Evolutionary conservation across 352 stramenopile species (phyloP).

Genomic region (Paralagenidium karlingii): DNA sequence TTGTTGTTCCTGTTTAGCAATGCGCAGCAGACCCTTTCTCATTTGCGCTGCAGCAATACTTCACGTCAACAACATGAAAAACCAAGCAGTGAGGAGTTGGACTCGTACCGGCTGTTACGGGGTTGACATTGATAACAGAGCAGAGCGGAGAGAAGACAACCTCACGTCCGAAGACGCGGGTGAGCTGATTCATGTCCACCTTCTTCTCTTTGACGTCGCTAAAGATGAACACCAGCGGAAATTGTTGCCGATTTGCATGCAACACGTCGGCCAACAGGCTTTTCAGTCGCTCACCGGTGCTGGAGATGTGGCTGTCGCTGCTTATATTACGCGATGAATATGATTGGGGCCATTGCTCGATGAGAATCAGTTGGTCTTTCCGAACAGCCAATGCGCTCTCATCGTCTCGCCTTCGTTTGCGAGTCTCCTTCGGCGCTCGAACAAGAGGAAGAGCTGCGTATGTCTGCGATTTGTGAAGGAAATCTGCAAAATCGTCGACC

Average conservation of each 20-base stretch:
- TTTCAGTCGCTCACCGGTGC: conserved; percentile 4
- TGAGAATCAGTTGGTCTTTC: conserved; percentile 38
- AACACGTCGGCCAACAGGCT: neutral
- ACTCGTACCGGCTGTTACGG: conserved; percentile 45
- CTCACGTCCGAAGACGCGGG: conserved; percentile 42
- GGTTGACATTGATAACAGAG: conserved; percentile 66
- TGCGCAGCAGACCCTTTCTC: conserved; percentile 46
- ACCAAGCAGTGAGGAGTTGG: neutral
- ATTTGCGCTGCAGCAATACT: conserved; percentile 21
- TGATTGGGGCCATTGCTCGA: conserved; percentile 61
- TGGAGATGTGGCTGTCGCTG: neutral
- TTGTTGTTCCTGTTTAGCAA: conserved; percentile 22
- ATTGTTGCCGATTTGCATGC: conserved; percentile 10
- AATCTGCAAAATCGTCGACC: conserved; percentile 66
- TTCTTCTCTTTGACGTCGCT: conserved; percentile 71
- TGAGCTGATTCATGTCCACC: conserved; percentile 47
- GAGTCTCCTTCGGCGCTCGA: neutral
- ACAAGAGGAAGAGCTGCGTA: conserved; percentile 44
- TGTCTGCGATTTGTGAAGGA: conserved; percentile 51
- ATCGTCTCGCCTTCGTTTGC: conserved; percentile 1
- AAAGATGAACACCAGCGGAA: conserved; percentile 68
- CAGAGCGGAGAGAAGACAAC: conserved; percentile 57
- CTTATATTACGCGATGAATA: conserved; percentile 4
- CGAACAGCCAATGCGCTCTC: neutral
- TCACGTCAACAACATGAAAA: neutral